phyloP scores from a whole-genome alignment of 768 basidiomycete species.

The Tubosaeta brunneosetosa region DNA sequence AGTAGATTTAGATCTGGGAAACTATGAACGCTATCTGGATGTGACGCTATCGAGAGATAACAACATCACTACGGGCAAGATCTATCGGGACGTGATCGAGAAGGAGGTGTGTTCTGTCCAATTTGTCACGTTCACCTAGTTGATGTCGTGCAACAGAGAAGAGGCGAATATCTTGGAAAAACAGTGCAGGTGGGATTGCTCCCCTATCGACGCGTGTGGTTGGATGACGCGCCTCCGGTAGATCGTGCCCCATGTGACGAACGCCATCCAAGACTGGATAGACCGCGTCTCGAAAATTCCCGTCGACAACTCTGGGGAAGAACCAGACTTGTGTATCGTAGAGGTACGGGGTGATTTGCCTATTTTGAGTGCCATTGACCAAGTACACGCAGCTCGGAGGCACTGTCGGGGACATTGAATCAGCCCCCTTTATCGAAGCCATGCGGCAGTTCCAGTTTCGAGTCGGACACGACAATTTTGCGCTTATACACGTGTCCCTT shows the following conservation, averaged over 20 bases:
- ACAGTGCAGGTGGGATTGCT: slow-evolving; percentile 75
- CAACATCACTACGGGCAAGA: slow-evolving; percentile 98
- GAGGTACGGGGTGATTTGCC: too few species aligned
- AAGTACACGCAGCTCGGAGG: slow-evolving; percentile 73
- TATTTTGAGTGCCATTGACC: too few species aligned
- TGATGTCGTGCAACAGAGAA: slow-evolving; percentile 44
- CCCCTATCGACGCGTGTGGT: neutral
- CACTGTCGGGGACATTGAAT: slow-evolving; percentile 98
- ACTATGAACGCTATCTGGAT: slow-evolving; percentile 97
- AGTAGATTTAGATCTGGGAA: slow-evolving; percentile 95
- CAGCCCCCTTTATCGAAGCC: slow-evolving; percentile 95
- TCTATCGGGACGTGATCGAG: slow-evolving; percentile 95
- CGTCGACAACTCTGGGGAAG: slow-evolving; percentile 88
- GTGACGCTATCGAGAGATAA: slow-evolving; percentile 92
- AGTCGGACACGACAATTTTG: slow-evolving; percentile 94
- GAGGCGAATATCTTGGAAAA: slow-evolving; percentile 90
- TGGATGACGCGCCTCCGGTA: slow-evolving; percentile 27
- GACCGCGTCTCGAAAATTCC: slow-evolving; percentile 91
- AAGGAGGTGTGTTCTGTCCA: slow-evolving; percentile 70
- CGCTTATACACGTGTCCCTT: slow-evolving; percentile 92
- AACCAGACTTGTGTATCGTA: slow-evolving; percentile 95
- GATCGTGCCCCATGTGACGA: slow-evolving; percentile 96
- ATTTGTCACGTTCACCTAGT: slow-evolving; percentile 1
- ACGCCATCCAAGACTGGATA: slow-evolving; percentile 98
- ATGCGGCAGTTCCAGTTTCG: slow-evolving; percentile 99